phyloP scores from a whole-genome alignment of 805 yeast genomes.

The Saccharomycopsis sp. region DNA sequence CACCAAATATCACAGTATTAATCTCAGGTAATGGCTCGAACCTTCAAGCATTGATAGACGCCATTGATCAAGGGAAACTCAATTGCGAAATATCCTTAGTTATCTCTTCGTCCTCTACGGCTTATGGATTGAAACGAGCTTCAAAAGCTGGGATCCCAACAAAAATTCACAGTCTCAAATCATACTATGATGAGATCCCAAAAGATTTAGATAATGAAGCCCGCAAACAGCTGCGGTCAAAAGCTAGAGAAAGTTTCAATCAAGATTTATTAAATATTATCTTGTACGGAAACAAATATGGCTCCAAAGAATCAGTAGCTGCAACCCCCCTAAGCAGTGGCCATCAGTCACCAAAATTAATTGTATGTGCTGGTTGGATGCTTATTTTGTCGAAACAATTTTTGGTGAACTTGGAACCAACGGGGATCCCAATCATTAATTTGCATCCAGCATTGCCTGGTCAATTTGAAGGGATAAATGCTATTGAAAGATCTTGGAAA shows the following conservation, averaged over 20 bases:
- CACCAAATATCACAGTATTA: slow-evolving; percentile 47
- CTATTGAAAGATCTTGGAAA: slow-evolving; percentile 93
- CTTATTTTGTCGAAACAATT: slow-evolving; percentile 77
- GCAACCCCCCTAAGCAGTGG: slow-evolving; percentile 27
- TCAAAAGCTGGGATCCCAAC: slow-evolving; percentile 62
- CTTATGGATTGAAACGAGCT: slow-evolving; percentile 84
- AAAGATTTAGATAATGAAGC: slow-evolving; percentile 36
- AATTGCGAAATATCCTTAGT: slow-evolving; percentile 64
- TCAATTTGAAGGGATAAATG: slow-evolving; percentile 94
- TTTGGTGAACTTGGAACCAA: slow-evolving; percentile 54
- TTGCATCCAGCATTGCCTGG: slow-evolving; percentile 97
- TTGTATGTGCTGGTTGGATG: slow-evolving; percentile 99
- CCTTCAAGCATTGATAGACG: slow-evolving; percentile 88
- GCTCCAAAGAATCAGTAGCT: slow-evolving; percentile 27
- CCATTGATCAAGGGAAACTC: slow-evolving; percentile 35
- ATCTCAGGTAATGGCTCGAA: slow-evolving; percentile 97
- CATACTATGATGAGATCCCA: slow-evolving; percentile 68
- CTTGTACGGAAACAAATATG: slow-evolving; percentile 40
- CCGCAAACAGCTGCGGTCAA: slow-evolving; percentile 46
- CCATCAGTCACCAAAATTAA: slow-evolving; percentile 62
- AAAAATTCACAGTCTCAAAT: slow-evolving; percentile 59
- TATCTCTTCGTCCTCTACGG: slow-evolving; percentile 77
- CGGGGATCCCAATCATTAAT: slow-evolving; percentile 74
- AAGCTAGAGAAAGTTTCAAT: slow-evolving; percentile 68
- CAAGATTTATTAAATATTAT: slow-evolving; percentile 67